Evolutionary conservation across 2,329 filamentous ascomycete species (phyloP).

Genomic region (Ascochyta lentis): DNA sequence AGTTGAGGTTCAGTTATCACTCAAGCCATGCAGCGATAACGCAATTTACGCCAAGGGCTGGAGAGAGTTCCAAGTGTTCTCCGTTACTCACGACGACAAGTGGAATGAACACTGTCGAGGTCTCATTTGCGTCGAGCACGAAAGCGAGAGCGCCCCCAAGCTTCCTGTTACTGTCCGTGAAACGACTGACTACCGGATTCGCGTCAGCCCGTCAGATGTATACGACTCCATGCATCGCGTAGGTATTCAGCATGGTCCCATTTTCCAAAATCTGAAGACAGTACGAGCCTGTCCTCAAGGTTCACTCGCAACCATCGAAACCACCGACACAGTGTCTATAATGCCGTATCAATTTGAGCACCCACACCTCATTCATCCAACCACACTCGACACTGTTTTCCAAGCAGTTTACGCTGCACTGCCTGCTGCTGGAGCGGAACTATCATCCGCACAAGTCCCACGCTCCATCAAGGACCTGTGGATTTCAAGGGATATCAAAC

Average conservation of each 20-base stretch:
- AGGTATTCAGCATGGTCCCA: constrained; percentile 8
- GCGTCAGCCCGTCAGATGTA: constrained; percentile 2
- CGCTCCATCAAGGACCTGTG: constrained; percentile 17
- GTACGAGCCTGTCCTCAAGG: neutral
- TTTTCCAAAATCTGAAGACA: constrained; percentile 1
- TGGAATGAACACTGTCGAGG: constrained; percentile 28
- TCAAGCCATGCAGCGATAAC: constrained; percentile 17
- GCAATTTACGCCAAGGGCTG: constrained; percentile 12
- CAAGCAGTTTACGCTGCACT: constrained; percentile 10
- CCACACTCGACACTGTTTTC: constrained; percentile 19
- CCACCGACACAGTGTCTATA: neutral
- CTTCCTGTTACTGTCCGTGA: neutral
- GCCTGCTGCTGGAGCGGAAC: constrained; percentile 4
- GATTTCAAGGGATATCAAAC: constrained; percentile 7
- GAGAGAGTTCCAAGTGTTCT: constrained; percentile 27
- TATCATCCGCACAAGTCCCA: constrained; percentile 14
- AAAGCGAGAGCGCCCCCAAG: neutral
- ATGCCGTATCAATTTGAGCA: constrained; percentile 5
- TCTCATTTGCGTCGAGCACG: constrained; percentile 10
- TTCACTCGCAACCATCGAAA: neutral
- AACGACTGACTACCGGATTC: neutral
- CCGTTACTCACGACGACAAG: constrained; percentile 15
- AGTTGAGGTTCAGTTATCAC: constrained; percentile 27
- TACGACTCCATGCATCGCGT: constrained; percentile 6
- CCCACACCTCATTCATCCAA: constrained; percentile 17